These are phyloP conservation scores for Bacterosira constricta DNA, from an alignment of 108 stramenopile species.

Conservation along the genomic window DNA sequence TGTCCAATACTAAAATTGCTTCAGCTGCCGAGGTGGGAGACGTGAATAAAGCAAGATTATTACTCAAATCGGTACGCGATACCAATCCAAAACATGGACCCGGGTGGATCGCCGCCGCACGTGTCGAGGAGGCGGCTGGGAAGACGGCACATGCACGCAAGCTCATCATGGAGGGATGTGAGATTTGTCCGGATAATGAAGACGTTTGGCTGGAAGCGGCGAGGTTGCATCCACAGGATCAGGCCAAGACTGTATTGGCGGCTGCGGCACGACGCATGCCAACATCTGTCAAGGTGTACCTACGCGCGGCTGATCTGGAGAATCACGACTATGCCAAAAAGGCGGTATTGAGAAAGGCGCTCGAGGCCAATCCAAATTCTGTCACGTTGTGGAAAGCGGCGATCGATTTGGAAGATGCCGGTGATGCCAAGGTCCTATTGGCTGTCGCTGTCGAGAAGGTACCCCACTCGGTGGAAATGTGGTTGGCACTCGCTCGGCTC, in stretches of 20 bases:
- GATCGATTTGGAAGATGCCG: conserved; percentile 94
- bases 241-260: conserved; percentile 91
- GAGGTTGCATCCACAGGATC: conserved; percentile 82
- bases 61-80: conserved; percentile 92
- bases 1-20: conserved; percentile 72
- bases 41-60: conserved; percentile 93
- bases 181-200: conserved; percentile 89
- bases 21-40: conserved; percentile 91
- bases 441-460: conserved; percentile 96
- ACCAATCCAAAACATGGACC: conserved; percentile 98
- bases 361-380: conserved; percentile 92
- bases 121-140: conserved; percentile 96
- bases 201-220: conserved; percentile 99
- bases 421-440: conserved; percentile 93
- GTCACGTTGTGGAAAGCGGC: conserved; percentile 97
- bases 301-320: conserved; percentile 85
- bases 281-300: conserved; percentile 72
- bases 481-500: conserved; percentile 96
- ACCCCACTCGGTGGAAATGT: conserved; percentile 96
- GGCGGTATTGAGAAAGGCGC: conserved; percentile 92
- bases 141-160: conserved; percentile 94
- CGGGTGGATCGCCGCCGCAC: conserved; percentile 98
- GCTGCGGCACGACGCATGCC: conserved; percentile 77
- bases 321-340: conserved; percentile 80
- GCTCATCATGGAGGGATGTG: conserved; percentile 96